These are phyloP conservation scores for Solanum chacoense DNA, from an alignment of 305 asterid genomes.

Conservation along the genomic window DNA sequence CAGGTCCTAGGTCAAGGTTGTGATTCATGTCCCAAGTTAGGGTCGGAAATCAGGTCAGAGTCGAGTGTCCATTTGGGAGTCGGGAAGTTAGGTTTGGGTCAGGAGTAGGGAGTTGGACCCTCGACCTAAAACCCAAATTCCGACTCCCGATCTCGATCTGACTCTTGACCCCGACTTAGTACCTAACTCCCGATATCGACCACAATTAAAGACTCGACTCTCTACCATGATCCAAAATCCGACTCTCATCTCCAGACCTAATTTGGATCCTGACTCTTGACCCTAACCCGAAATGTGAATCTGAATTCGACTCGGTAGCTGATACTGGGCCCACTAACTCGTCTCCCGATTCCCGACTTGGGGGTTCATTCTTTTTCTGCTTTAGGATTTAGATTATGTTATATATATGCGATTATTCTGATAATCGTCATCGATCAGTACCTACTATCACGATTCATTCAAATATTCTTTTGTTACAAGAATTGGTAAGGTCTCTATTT, in stretches of 20 bases:
- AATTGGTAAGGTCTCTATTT: neutral
- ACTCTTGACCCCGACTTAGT: neutral
- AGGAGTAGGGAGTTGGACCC: neutral
- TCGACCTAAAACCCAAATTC: neutral
- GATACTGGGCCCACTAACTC: neutral
- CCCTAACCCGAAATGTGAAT: neutral
- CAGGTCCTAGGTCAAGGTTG: neutral
- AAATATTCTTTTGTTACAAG: neutral
- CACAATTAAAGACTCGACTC: neutral
- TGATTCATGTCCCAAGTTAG: neutral
- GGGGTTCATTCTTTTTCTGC: neutral
- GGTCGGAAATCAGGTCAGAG: neutral
- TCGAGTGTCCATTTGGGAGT: neutral
- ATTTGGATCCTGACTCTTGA: neutral
- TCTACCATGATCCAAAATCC: neutral
- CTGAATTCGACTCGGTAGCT: neutral
- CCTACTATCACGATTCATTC: neutral
- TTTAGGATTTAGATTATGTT: neutral
- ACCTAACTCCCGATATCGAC: neutral
- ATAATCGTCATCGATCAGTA: neutral
- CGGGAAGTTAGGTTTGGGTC: neutral
- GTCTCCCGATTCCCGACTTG: neutral
- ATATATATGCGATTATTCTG: neutral
- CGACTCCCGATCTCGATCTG: neutral
- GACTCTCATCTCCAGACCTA: neutral